Percentiles rank a stretch among this genome's conserved stretches.
Evolutionary conservation across 306 rosid species (phyloP).

Genomic region (Leucaena leucocephala): DNA sequence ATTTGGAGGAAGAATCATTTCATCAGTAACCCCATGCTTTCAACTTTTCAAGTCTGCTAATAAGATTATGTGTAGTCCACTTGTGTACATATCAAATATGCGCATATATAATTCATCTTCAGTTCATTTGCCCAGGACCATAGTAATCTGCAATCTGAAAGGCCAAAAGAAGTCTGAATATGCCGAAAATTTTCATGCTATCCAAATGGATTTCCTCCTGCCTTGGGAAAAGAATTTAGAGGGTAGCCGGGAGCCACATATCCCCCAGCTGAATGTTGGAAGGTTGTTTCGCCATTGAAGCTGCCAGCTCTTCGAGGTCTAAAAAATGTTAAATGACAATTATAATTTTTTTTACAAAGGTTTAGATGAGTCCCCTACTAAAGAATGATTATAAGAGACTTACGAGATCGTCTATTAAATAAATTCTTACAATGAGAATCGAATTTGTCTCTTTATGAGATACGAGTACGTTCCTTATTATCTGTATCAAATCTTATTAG

Average conservation of each 20-base stretch:
- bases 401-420: no score
- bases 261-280: conserved; percentile 41
- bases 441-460: no score
- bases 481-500: no score
- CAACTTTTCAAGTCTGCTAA: not conserved
- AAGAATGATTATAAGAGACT: no score
- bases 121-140: not conserved
- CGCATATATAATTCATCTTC: not conserved
- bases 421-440: no score
- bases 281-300: conserved; percentile 34
- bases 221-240: conserved; percentile 41
- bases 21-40: conserved; percentile 3
- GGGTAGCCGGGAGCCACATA: conserved; percentile 33
- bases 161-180: not conserved
- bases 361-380: no score
- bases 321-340: conserved; percentile 33
- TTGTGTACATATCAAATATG: not conserved
- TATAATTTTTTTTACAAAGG: no score
- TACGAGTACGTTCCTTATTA: no score
- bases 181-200: conserved; percentile 35
- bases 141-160: not conserved
- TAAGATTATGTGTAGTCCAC: not conserved
- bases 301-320: conserved; percentile 46
- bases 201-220: conserved; percentile 74
- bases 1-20: conserved; percentile 1